Evolutionary conservation across 306 rosid species (phyloP).

Genomic region (Gastrolobium bilobum): DNA sequence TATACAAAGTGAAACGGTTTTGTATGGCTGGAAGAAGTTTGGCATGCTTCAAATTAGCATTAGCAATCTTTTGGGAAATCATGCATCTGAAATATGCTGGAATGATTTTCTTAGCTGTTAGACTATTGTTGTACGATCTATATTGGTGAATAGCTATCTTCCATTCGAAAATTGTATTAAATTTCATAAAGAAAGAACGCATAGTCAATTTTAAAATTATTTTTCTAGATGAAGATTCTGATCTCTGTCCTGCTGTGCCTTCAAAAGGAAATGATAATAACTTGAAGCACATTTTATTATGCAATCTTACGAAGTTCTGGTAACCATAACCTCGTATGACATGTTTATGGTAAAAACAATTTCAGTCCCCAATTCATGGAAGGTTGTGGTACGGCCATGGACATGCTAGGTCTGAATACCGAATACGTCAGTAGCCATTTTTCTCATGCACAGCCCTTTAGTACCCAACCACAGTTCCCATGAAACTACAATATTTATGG

Average conservation of each 20-base stretch:
- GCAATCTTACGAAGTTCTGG: not conserved
- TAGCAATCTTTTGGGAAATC: constrained; percentile 43
- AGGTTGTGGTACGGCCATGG: not conserved
- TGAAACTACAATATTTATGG: not conserved
- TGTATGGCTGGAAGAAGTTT: constrained; percentile 32
- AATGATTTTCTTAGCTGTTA: constrained; percentile 49
- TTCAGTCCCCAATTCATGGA: not conserved
- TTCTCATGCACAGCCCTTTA: not conserved
- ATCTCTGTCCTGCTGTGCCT: constrained; percentile 39
- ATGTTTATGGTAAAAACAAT: constrained; percentile 42
- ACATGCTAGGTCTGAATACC: not conserved
- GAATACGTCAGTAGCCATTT: not conserved
- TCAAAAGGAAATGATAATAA: constrained; percentile 10
- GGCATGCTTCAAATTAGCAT: constrained; percentile 41
- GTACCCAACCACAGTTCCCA: not conserved
- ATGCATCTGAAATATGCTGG: constrained; percentile 54
- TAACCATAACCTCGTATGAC: not conserved
- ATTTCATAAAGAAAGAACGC: constrained; percentile 52
- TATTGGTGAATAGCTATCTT: constrained; percentile 47
- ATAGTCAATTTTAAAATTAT: constrained; percentile 45
- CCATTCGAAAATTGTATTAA: constrained; percentile 60
- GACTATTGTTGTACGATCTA: constrained; percentile 61
- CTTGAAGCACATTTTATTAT: constrained; percentile 16
- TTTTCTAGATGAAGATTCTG: constrained; percentile 36
- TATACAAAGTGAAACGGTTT: constrained; percentile 82